A percentile compares a stretch with the other conserved stretches of the same genome.
phyloP scores from a whole-genome alignment of 1,139 yeast genomes.

The Kurtzmaniella quercitrusa region DNA sequence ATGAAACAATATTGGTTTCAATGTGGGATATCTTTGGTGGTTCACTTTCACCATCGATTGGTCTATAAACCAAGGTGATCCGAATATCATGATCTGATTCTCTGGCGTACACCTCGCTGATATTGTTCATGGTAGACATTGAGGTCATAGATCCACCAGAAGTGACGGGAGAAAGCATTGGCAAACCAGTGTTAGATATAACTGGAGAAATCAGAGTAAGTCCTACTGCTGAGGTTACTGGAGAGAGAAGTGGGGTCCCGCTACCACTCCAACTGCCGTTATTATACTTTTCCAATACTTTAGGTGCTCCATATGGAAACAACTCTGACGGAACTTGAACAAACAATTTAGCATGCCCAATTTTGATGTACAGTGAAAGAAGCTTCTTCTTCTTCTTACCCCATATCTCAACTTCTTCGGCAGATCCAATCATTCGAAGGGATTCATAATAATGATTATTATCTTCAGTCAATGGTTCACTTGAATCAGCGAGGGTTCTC shows the following conservation, averaged over 20 bases:
- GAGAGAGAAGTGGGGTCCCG: slow-evolving; percentile 1
- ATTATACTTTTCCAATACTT: slow-evolving; percentile 36
- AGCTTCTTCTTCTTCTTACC: slow-evolving; percentile 40
- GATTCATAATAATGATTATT: slow-evolving; percentile 16
- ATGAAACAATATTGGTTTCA: slow-evolving; percentile 35
- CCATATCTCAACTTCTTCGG: slow-evolving; percentile 19
- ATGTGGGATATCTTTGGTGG: slow-evolving; percentile 33
- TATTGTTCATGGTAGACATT: slow-evolving; percentile 13
- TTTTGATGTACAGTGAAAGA: slow-evolving; percentile 28
- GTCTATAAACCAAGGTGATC: slow-evolving; percentile 18
- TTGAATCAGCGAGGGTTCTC: slow-evolving; percentile 5
- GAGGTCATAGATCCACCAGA: slow-evolving; percentile 2
- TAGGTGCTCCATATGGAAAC: slow-evolving; percentile 38
- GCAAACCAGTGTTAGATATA: slow-evolving; percentile 3
- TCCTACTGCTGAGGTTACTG: slow-evolving; percentile 4
- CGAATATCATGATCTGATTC: slow-evolving; percentile 21
- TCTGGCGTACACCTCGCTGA: slow-evolving; percentile 31
- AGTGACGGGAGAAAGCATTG: slow-evolving; percentile 2
- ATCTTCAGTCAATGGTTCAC: slow-evolving; percentile 9
- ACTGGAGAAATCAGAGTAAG: slow-evolving; percentile 4
- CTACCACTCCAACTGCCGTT: slow-evolving; percentile 12
- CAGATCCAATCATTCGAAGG: slow-evolving; percentile 26
- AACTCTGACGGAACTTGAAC: slow-evolving; percentile 32
- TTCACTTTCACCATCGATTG: slow-evolving; percentile 16
- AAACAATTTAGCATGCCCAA: slow-evolving; percentile 33